Evolutionary conservation across 306 rosid species (phyloP).

Genomic region (Hippophae tibetana): DNA sequence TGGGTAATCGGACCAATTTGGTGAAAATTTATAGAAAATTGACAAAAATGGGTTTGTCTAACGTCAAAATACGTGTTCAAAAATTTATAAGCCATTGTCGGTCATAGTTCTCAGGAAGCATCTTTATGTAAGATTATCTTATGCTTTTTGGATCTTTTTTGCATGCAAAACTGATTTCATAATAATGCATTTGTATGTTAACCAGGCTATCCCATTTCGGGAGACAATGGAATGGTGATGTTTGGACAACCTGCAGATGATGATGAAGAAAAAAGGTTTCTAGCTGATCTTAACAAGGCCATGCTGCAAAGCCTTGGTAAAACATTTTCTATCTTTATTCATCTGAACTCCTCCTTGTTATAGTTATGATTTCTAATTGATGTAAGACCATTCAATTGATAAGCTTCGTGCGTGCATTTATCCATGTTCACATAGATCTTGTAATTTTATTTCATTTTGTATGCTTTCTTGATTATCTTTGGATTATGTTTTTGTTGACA

Average conservation of each 20-base stretch:
- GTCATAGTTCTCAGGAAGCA: too few species aligned
- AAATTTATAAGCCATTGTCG: too few species aligned
- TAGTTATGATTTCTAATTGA: not conserved
- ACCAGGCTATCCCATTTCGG: slow-evolving; percentile 23
- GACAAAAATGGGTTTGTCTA: too few species aligned
- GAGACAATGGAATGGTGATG: slow-evolving; percentile 41
- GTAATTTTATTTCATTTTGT: too few species aligned
- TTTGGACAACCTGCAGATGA: slow-evolving; percentile 45
- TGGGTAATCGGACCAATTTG: too few species aligned
- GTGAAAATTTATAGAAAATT: too few species aligned
- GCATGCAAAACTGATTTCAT: slow-evolving; percentile 11
- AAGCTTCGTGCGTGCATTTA: too few species aligned
- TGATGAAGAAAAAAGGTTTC: slow-evolving; percentile 88
- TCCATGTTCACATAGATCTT: too few species aligned
- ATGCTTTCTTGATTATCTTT: too few species aligned
- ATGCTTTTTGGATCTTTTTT: slow-evolving; percentile 6
- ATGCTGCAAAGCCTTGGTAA: slow-evolving; percentile 93
- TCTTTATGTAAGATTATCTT: not conserved
- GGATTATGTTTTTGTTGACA: too few species aligned
- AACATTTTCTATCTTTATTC: slow-evolving; percentile 1
- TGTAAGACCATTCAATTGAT: not conserved
- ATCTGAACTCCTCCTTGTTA: not conserved
- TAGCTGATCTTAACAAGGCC: slow-evolving; percentile 85
- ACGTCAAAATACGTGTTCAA: too few species aligned
- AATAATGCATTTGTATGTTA: slow-evolving; percentile 15